phyloP scores from a whole-genome alignment of 345 rosid species.

The Camelina hispida region DNA sequence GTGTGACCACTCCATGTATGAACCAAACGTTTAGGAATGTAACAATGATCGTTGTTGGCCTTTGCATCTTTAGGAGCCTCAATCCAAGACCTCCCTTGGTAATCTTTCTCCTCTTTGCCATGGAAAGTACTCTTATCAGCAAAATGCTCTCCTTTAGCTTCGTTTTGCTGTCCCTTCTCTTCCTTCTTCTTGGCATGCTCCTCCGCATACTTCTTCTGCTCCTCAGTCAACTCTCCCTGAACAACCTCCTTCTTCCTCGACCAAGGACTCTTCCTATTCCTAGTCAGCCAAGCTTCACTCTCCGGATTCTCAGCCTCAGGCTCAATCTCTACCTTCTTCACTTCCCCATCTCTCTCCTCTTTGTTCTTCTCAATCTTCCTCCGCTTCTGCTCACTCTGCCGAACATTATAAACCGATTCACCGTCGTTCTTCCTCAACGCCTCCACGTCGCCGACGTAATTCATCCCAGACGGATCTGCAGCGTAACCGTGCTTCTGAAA shows the following conservation, averaged over 20 bases:
- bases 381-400: conserved; percentile 85
- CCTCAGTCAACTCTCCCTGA: conserved; percentile 84
- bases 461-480: conserved; percentile 80
- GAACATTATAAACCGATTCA: conserved; percentile 76
- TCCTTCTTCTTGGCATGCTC: conserved; percentile 94
- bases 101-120: conserved; percentile 93
- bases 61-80: conserved; percentile 93
- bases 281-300: conserved; percentile 74
- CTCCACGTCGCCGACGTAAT: conserved; percentile 81
- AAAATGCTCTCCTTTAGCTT: conserved; percentile 79
- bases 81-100: conserved; percentile 97
- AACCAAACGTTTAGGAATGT: conserved; percentile 76
- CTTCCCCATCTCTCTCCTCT: conserved; percentile 49
- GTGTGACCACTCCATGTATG: conserved; percentile 95
- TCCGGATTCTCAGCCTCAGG: conserved; percentile 81
- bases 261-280: conserved; percentile 95
- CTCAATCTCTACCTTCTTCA: conserved; percentile 44
- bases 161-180: conserved; percentile 65
- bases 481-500: conserved; percentile 91
- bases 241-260: conserved; percentile 89
- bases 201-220: conserved; percentile 97
- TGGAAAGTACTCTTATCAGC: conserved; percentile 90
- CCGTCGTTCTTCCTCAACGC: conserved; percentile 66
- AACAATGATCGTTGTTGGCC: conserved; percentile 92
- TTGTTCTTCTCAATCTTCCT: conserved; percentile 66